Evolutionary conservation across 345 rosid genomes (phyloP).

Genomic region (Pistacia integerrima): DNA sequence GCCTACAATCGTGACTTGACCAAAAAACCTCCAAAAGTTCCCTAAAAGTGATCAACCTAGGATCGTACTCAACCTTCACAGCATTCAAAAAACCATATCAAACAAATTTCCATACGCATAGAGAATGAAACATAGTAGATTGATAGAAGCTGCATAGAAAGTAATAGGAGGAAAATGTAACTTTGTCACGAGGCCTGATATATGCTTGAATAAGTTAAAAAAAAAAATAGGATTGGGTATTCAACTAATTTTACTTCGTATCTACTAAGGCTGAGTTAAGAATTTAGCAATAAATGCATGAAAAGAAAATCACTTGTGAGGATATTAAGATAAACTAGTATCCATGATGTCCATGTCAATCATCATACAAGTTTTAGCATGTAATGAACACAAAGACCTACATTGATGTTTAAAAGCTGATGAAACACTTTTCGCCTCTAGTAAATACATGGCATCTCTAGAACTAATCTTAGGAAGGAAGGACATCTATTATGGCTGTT

Average conservation of each 20-base stretch:
- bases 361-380: not conserved
- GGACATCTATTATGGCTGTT: not conserved
- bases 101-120: not conserved
- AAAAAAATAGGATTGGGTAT: not conserved
- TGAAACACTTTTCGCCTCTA: not conserved
- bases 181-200: not conserved
- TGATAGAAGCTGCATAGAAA: not conserved
- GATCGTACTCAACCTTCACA: slow-evolving; percentile 86
- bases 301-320: not conserved
- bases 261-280: not conserved
- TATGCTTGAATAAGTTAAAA: not conserved
- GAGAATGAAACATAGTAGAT: not conserved
- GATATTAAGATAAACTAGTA: not conserved
- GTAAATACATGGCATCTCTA: not conserved
- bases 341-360: not conserved
- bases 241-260: not conserved
- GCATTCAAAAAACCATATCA: slow-evolving; percentile 9
- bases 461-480: not conserved
- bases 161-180: not conserved
- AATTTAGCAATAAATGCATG: not conserved
- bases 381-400: not conserved
- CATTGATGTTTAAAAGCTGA: not conserved
- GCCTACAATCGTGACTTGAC: slow-evolving; percentile 91
- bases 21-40: slow-evolving; percentile 87
- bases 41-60: slow-evolving; percentile 55